A percentile compares a stretch with the other conserved stretches of the same genome.
Evolutionary conservation across 148 eudicot species (phyloP).

Genomic region (Talinum fruticosum): DNA sequence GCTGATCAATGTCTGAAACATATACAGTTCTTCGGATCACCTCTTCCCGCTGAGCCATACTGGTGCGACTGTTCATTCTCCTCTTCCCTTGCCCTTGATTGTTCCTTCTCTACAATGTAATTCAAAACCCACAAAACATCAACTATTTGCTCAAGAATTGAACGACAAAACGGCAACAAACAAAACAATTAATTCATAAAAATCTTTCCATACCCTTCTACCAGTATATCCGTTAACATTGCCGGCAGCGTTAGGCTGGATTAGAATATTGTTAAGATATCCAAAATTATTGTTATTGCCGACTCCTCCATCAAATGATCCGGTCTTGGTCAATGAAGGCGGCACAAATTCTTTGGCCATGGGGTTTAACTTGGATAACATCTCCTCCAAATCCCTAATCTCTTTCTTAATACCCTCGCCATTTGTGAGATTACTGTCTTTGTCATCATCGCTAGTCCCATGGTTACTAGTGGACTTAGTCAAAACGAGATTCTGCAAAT

Average conservation of each 20-base stretch:
- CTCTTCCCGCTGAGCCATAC: slow-evolving; percentile 85
- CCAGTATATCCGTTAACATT: slow-evolving; percentile 39
- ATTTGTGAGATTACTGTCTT: slow-evolving; percentile 4
- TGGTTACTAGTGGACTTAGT: slow-evolving; percentile 12
- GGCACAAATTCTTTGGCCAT: slow-evolving; percentile 84
- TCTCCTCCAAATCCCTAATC: slow-evolving; percentile 72
- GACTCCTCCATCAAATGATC: slow-evolving; percentile 16
- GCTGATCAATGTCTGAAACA: slow-evolving; percentile 96
- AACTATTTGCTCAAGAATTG: background rate
- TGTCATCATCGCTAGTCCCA: slow-evolving; percentile 6
- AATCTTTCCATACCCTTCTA: slow-evolving; percentile 43
- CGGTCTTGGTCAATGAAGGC: slow-evolving; percentile 34
- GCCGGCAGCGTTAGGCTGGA: slow-evolving; percentile 38
- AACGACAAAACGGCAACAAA: background rate
- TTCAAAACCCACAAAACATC: background rate
- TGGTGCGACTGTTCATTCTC: slow-evolving; percentile 73
- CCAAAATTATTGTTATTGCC: slow-evolving; percentile 28
- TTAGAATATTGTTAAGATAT: slow-evolving; percentile 35
- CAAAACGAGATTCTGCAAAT: slow-evolving; percentile 3
- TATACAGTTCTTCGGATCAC: slow-evolving; percentile 83
- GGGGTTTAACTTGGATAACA: slow-evolving; percentile 72
- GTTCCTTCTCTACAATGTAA: slow-evolving; percentile 59
- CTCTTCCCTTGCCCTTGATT: slow-evolving; percentile 53
- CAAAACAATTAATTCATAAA: slow-evolving; percentile 7
- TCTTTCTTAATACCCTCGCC: slow-evolving; percentile 57